Base-by-base conservation (phyloP, 2,329 filamentous ascomycete species). In the Curvularia verruculosa region DNA sequence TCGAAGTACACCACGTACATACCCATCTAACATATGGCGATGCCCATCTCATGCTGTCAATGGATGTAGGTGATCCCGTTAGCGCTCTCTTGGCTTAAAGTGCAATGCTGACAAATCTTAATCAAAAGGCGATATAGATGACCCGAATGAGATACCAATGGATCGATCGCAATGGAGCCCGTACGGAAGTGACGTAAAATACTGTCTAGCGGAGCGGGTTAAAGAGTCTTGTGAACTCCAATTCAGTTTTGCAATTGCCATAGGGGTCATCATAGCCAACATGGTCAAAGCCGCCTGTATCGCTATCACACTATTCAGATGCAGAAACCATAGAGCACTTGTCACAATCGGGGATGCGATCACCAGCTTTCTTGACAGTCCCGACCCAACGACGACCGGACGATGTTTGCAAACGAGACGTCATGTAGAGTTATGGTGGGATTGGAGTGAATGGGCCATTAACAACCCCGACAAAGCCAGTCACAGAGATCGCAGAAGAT, bases 171-270 rank as follows among this genome's bases (percentile, higher is more conserved):
- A 61, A 7, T 64, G 59, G 64, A 31, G 15, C 19, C 59, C 58
- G 1, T 64, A 52, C 8, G 58, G 51, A 6, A 49, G 23, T 5
- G 41, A 45, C 1, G 34, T 65, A 10, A 9, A 46, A 7, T 61
- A 70, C 36, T 75, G 71, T 46, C 24, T 73, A 2, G 58, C 60
- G 23, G 52, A 69, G 46, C 26, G 46, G 8, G 58, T 59, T 0
- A 45, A 63, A 2, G 68, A 72, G 31, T 36, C 55, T 1, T 74
- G 70, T 54, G 66, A 66, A 37, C 24, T 74, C 3, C 56, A 73
- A 28, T 68, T 72, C 53, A 70, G 60, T 50, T 46, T 70, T n/a
- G 40, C 62, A 2, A 63, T 76, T 12, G 61, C 69, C 6, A 37
- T 60, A 4, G 13, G 40, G 6, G 58, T 65, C 12, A 57, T 62